Percentiles rank a stretch among this genome's conserved stretches.
These are phyloP conservation scores for Vishniacozyma victoriae DNA, from an alignment of 768 basidiomycete genomes.

Conservation along the genomic window DNA sequence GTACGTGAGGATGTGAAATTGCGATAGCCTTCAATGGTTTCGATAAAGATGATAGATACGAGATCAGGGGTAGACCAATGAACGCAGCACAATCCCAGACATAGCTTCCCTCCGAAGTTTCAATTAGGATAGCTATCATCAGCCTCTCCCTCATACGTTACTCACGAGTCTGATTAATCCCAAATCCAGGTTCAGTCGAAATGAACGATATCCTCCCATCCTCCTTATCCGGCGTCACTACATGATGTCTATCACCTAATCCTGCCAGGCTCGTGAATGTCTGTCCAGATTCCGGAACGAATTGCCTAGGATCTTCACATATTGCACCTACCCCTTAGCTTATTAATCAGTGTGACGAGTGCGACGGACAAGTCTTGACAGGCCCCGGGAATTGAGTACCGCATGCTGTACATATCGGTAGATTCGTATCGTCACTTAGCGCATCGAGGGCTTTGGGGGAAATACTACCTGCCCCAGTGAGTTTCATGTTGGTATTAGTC, in stretches of 20 bases:
- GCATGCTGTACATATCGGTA: conserved; percentile 42
- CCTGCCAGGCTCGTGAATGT: conserved; percentile 34
- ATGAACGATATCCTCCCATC: conserved; percentile 37
- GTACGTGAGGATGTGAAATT: conserved; percentile 45
- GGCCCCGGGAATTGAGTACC: conserved; percentile 38
- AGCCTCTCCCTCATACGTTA: background rate
- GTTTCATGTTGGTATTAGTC: background rate
- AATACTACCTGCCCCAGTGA: conserved; percentile 2
- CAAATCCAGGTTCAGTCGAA: conserved; percentile 33
- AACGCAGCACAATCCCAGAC: conserved; percentile 45
- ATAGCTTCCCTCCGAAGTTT: conserved; percentile 35
- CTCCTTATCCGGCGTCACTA: conserved; percentile 25
- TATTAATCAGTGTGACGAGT: background rate
- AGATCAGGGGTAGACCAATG: conserved; percentile 24
- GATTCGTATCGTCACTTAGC: conserved; percentile 24
- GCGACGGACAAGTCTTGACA: background rate
- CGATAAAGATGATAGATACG: conserved; percentile 15
- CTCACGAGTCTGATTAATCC: conserved; percentile 44
- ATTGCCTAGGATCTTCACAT: conserved; percentile 41
- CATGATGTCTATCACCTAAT: conserved; percentile 20
- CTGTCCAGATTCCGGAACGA: conserved; percentile 35
- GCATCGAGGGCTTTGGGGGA: conserved; percentile 19
- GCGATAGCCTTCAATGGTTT: conserved; percentile 39
- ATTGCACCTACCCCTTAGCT: conserved; percentile 26
- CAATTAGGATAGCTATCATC: conserved; percentile 35